Conservation (phyloP, 108 stramenopile species). For the Seminavis robusta region DNA sequence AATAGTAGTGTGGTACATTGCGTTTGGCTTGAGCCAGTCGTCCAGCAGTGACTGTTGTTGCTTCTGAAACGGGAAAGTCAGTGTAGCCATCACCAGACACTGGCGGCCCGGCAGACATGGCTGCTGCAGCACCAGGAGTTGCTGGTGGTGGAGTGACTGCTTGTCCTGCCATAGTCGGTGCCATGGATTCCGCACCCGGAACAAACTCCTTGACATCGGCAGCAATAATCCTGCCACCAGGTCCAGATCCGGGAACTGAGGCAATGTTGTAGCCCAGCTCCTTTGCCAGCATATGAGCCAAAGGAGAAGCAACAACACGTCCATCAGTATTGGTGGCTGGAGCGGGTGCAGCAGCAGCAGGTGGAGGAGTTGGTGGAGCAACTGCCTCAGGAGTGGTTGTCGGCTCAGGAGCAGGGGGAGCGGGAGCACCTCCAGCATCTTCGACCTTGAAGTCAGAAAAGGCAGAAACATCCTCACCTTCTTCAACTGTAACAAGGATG, state of each 20-base stretch:
- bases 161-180: conserved; percentile 7
- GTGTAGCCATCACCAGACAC: conserved; percentile 29
- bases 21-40: conserved; percentile 95
- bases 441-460: conserved; percentile 80
- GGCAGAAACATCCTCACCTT: conserved; percentile 76
- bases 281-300: conserved; percentile 83
- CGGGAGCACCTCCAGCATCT: conserved; percentile 32
- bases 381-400: conserved; percentile 19
- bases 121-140: conserved; percentile 35
- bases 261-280: conserved; percentile 81
- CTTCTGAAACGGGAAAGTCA: conserved; percentile 51
- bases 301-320: conserved; percentile 87
- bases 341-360: conserved; percentile 19
- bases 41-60: conserved; percentile 93
- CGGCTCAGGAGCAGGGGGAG: conserved; percentile 29
- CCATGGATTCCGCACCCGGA: conserved; percentile 31
- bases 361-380: conserved; percentile 25
- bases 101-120: conserved; percentile 37
- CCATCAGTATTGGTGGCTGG: conserved; percentile 42
- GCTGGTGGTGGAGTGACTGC: conserved; percentile 23
- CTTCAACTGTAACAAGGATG: conserved; percentile 87
- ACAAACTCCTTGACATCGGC: conserved; percentile 89
- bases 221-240: conserved; percentile 92
- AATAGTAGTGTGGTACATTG: conserved; percentile 96
- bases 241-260: conserved; percentile 83